Percentiles rank a stretch among this genome's conserved stretches.
Evolutionary conservation across 176 grass and related monocot species (phyloP).

Genomic region (Lolium perenne): DNA sequence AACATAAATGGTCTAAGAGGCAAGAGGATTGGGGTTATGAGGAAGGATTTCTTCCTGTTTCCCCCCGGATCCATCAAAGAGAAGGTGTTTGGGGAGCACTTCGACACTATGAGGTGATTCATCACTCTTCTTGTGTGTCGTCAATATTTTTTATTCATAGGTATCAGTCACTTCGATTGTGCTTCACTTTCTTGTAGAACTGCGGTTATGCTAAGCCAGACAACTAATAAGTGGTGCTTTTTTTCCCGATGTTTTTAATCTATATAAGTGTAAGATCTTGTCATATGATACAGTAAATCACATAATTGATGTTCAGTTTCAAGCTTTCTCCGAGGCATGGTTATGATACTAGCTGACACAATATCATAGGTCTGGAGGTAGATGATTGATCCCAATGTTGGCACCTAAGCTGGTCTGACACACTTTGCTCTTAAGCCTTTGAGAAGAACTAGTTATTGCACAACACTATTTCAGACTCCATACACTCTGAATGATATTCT

Average conservation of each 20-base stretch:
- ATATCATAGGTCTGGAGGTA: background rate
- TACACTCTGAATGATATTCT: background rate
- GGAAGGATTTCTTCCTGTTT: conserved; percentile 64
- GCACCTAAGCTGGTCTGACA: background rate
- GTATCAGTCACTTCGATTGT: background rate
- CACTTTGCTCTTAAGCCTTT: background rate
- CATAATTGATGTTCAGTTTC: background rate
- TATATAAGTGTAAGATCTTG: background rate
- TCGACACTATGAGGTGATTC: conserved; percentile 61
- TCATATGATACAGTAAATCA: background rate
- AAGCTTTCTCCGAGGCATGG: background rate
- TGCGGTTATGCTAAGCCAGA: background rate
- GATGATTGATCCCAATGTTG: background rate
- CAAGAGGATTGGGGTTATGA: conserved; percentile 76
- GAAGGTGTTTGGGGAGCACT: conserved; percentile 66
- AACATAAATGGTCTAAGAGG: conserved; percentile 62
- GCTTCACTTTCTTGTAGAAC: background rate
- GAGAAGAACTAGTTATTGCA: background rate
- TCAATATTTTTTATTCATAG: background rate
- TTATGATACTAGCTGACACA: background rate
- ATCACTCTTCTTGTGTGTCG: background rate
- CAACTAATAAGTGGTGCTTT: background rate
- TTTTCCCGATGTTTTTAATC: background rate
- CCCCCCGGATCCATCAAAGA: conserved; percentile 46
- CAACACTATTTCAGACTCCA: background rate